phyloP scores from a whole-genome alignment of 2,329 filamentous ascomycete genomes.

The Byssochlamys sp. region DNA sequence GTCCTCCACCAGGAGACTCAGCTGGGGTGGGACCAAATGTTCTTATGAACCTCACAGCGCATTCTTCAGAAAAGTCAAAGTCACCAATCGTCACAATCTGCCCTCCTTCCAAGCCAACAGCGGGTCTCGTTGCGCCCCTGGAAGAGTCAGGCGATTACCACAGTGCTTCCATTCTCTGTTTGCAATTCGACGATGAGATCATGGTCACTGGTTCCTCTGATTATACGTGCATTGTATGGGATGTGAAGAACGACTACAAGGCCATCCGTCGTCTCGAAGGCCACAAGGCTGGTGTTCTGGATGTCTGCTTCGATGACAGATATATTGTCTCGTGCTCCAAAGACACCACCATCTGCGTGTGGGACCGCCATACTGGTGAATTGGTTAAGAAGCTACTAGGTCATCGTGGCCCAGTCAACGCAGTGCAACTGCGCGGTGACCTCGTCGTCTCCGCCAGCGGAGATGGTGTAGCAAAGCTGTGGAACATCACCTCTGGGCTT shows the following conservation, averaged over 20 bases:
- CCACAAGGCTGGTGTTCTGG: conserved; percentile 80
- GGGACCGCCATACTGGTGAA: conserved; percentile 71
- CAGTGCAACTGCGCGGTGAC: conserved; percentile 87
- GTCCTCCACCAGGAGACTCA: conserved; percentile 53
- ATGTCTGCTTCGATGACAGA: conserved; percentile 82
- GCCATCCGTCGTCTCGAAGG: conserved; percentile 68
- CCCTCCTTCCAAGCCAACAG: conserved; percentile 42
- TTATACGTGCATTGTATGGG: conserved; percentile 81
- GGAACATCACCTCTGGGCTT: conserved; percentile 83
- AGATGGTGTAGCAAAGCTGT: conserved; percentile 85
- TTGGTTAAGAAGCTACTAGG: conserved; percentile 72
- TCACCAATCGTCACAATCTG: conserved; percentile 41
- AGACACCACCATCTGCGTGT: conserved; percentile 85
- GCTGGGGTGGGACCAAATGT: conserved; percentile 23
- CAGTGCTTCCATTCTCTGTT: conserved; percentile 82
- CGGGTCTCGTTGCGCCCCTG: conserved; percentile 40
- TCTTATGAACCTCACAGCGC: conserved; percentile 41
- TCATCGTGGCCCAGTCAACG: conserved; percentile 87
- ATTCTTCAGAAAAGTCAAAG: conserved; percentile 30
- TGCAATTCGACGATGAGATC: conserved; percentile 87
- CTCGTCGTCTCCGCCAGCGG: conserved; percentile 87
- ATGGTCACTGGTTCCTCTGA: conserved; percentile 94
- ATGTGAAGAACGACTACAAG: conserved; percentile 65
- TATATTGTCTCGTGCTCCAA: conserved; percentile 97
- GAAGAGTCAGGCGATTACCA: conserved; percentile 53